These are phyloP conservation scores for Sarocladium oryzae DNA, from an alignment of 2,329 filamentous ascomycete genomes.

Conservation along the genomic window DNA sequence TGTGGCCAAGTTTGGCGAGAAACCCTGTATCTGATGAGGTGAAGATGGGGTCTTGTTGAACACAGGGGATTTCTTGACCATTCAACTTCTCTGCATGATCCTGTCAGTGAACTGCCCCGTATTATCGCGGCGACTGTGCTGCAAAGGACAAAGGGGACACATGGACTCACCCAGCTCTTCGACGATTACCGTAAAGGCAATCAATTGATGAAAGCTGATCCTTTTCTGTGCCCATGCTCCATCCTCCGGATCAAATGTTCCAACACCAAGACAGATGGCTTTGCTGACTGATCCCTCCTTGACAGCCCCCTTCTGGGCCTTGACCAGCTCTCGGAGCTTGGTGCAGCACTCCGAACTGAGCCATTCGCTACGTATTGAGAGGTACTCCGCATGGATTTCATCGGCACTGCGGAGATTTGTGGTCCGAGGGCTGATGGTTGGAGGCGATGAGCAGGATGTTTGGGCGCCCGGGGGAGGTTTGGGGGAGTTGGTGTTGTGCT, in stretches of 20 bases:
- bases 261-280: constrained; percentile 49
- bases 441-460: background rate
- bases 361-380: constrained; percentile 8
- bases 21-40: constrained; percentile 42
- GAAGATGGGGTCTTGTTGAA: constrained; percentile 46
- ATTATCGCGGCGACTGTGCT: too few relatives aligned
- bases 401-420: background rate
- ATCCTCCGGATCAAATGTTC: constrained; percentile 46
- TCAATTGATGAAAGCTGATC: constrained; percentile 44
- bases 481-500: background rate
- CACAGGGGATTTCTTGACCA: constrained; percentile 32
- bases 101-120: constrained; percentile 9
- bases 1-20: constrained; percentile 47
- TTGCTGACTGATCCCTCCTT: constrained; percentile 11
- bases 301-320: background rate
- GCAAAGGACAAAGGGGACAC: background rate
- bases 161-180: constrained; percentile 31
- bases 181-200: constrained; percentile 44
- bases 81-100: constrained; percentile 15
- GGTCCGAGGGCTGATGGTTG: constrained; percentile 1
- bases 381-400: constrained; percentile 11
- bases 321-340: constrained; percentile 7
- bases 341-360: constrained; percentile 2
- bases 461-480: background rate
- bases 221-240: constrained; percentile 38